Base-by-base conservation (phyloP, 2,329 filamentous ascomycete genomes). In the Chaetomiaceae sp. region DNA sequence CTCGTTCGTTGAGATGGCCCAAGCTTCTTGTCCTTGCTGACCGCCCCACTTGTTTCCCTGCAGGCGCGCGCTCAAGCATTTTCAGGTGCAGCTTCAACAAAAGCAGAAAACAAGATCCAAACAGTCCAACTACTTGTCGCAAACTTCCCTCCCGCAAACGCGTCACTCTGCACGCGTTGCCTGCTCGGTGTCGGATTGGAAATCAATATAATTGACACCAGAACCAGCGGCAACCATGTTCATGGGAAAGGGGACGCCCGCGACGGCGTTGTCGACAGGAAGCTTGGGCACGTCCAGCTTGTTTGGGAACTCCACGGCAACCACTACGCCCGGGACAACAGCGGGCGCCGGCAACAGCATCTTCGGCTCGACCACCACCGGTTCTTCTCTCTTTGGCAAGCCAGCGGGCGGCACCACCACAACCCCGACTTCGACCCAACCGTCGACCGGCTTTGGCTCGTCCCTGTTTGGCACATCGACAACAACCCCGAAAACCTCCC, bases 401-500 rank as follows among this genome's bases (percentile, higher is more conserved):
- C 4, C 45, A 3, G 27, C 47, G 11, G 11, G 27, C 40, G 34
- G 31, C 20, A 20, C 50, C 9, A 43, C 54, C 4, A 31, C 43
- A 3, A 47, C 56, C 8, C 27, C 44, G 12, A 27, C 49, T 6
- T 49, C 50, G 33, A 31, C 38, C 11, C 29, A 27, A 19, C 20
- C 54, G 2, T 29, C 34, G 6, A 37, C 44, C 34, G 23, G n/a
- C 23, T 34, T 50, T 6, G 54, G 54, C 37, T 40, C 53, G 14
- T 55, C 56, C 3, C 46, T 58, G 31, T 59, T 56, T 15, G 50
- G 40, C 49, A 38, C 53, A 33, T 49, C 55, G n/a, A 46, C 62
- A 19, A 53, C 59, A 36, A 53, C 55, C 36, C 40, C 58, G 25
- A 53, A 54, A 31, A 17, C 47, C 12, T 54, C 54, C 22, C 55